Evolutionary conservation across 495 filamentous ascomycete species (phyloP).

Genomic region (Neurospora hispaniola): DNA sequence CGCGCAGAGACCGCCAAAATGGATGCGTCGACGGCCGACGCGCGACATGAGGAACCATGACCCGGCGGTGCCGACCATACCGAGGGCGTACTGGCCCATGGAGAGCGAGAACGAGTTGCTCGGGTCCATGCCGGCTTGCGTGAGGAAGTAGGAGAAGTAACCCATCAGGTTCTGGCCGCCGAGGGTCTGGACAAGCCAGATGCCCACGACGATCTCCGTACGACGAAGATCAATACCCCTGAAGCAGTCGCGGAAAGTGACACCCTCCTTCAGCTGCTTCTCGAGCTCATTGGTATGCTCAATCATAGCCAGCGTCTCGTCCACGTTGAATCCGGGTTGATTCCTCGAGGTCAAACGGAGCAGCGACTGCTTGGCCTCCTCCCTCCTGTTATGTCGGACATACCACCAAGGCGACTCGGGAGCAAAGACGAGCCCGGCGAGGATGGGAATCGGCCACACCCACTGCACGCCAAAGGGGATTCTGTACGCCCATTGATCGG

Average conservation of each 20-base stretch:
- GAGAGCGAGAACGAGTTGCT: conserved; percentile 42
- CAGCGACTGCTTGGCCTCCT: conserved; percentile 47
- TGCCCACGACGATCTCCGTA: conserved; percentile 53
- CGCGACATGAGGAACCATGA: conserved; percentile 42
- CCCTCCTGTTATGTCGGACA: conserved; percentile 45
- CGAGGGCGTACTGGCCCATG: conserved; percentile 32
- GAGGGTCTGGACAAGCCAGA: conserved; percentile 60
- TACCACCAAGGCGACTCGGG: conserved; percentile 69
- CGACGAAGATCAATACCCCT: conserved; percentile 52
- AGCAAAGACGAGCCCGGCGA: conserved; percentile 48
- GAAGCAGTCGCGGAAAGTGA: conserved; percentile 57
- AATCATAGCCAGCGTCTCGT: conserved; percentile 64
- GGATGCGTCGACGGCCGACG: conserved; percentile 40
- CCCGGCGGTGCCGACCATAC: conserved; percentile 38
- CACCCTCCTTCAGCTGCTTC: conserved; percentile 42
- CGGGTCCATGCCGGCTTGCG: conserved; percentile 50
- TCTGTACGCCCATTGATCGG: conserved; percentile 52
- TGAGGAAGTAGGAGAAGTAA: conserved; percentile 59
- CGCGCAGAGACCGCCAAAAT: conserved; percentile 32
- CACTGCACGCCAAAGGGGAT: conserved; percentile 59
- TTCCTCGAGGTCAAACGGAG: conserved; percentile 45
- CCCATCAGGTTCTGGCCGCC: conserved; percentile 58
- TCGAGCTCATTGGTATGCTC: conserved; percentile 58
- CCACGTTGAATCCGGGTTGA: conserved; percentile 44
- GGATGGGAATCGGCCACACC: conserved; percentile 62